Base-by-base conservation (phyloP, 2,329 filamentous ascomycete species). In the Beauveria caledonica region DNA sequence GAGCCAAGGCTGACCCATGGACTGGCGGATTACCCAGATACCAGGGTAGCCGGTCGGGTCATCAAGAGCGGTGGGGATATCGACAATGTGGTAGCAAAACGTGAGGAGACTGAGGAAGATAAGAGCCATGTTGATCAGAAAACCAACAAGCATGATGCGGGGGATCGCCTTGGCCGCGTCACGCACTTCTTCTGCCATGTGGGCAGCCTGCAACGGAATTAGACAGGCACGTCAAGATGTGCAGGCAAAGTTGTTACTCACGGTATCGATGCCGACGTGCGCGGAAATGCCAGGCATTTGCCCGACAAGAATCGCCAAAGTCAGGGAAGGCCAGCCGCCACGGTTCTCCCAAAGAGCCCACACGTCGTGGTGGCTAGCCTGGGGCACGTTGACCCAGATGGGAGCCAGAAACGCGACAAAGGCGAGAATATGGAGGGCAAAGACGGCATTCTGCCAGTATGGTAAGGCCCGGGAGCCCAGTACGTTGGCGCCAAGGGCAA, bases 151-250 rank as follows among this genome's bases (percentile, higher is more conserved):
- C 45, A 64, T 65, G 19, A 59, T 58, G 21, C 50, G 49, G 6
- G 63, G 64, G 7, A 65, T 55, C 7, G 57, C 52, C 46, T 40
- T 60, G 27, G 64, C 56, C 3, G 64, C 64, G 42, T 65, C 58
- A 44, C 60, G 58, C 25, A 65, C 64, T 45, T 65, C 62, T 19
- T 64, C 64, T 7, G 63, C 42, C 58, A 65, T 62, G 61, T 63
- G 62, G 21, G 53, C 61, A 15, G 54, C 63, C 63, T 65, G 19
- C 1, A 11, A 7, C 15, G 3, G 17, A 0, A 11, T 58, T 27
- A 49, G 29, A 17, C n/a, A 2, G 29, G 48, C 17, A 9, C 2
- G 10, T 17, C 5, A 49, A 49, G 5, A 7, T 23, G 11, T 17
- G 42, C 27, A 45, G 15, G 23, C 9, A 17, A n/a, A 11, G 23